Evolutionary conservation across 805 yeast species (phyloP).

Genomic region (Saccharomycopsis fodiens): DNA sequence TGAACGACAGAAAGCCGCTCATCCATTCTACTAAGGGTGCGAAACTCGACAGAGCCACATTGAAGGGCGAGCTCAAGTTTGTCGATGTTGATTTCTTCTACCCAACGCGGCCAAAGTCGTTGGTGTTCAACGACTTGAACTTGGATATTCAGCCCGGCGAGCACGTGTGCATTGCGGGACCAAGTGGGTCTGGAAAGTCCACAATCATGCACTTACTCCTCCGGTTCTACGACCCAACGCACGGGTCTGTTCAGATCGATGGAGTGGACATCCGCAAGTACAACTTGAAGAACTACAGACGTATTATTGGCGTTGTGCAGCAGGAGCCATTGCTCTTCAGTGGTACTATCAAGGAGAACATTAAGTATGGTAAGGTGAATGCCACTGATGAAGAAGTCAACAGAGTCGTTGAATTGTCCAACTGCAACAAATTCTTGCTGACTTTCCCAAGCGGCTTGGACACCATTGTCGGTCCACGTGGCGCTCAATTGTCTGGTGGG

Average conservation of each 20-base stretch:
- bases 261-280: slow-evolving; percentile 53
- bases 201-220: slow-evolving; percentile 74
- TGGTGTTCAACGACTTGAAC: slow-evolving; percentile 54
- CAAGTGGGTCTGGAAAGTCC: slow-evolving; percentile 95
- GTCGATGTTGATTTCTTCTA: slow-evolving; percentile 61
- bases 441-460: slow-evolving; percentile 78
- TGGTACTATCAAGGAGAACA: slow-evolving; percentile 78
- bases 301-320: slow-evolving; percentile 79
- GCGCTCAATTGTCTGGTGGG: slow-evolving; percentile 88
- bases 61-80: slow-evolving; percentile 53
- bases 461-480: slow-evolving; percentile 80
- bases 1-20: slow-evolving; percentile 67
- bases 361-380: slow-evolving; percentile 63
- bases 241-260: slow-evolving; percentile 61
- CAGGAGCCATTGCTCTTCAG: slow-evolving; percentile 89
- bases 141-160: slow-evolving; percentile 69
- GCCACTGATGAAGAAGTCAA: slow-evolving; percentile 53
- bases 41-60: slow-evolving; percentile 29
- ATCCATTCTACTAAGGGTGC: slow-evolving; percentile 63
- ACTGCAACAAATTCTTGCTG: slow-evolving; percentile 59
- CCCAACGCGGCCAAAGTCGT: slow-evolving; percentile 74
- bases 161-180: slow-evolving; percentile 90
- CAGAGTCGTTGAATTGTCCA: slow-evolving; percentile 60
- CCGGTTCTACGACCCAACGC: slow-evolving; percentile 73
- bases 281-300: slow-evolving; percentile 65